phyloP scores from a whole-genome alignment of 2,329 filamentous ascomycete genomes.

The Ophioceras dolichostomum region DNA sequence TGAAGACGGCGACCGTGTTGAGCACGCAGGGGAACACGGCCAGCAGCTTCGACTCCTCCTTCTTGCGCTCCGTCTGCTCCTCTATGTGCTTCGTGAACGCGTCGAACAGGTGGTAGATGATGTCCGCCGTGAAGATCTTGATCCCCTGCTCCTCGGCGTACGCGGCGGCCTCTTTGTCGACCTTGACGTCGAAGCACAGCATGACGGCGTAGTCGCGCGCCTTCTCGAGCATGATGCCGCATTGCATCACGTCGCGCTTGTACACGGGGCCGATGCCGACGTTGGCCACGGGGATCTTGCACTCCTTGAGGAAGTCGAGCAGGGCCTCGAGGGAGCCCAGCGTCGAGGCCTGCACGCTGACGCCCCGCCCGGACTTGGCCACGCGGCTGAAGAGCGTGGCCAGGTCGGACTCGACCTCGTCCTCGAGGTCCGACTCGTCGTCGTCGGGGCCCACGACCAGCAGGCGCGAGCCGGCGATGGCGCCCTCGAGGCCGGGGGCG shows the following conservation, averaged over 20 bases:
- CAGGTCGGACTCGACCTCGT: conserved; percentile 92
- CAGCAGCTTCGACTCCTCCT: conserved; percentile 89
- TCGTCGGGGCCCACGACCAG: conserved; percentile 91
- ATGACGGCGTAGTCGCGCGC: conserved; percentile 93
- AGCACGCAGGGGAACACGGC: conserved; percentile 97
- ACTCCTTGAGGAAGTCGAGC: conserved; percentile 88
- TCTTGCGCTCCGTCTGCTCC: conserved; percentile 75
- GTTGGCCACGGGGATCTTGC: conserved; percentile 95
- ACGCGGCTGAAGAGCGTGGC: conserved; percentile 85
- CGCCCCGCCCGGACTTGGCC: conserved; percentile 83
- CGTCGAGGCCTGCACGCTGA: conserved; percentile 93
- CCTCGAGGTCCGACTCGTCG: conserved; percentile 91
- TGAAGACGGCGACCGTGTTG: conserved; percentile 84
- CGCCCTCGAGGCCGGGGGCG: conserved; percentile 86
- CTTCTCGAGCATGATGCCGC: conserved; percentile 94
- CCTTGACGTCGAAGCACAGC: conserved; percentile 99
- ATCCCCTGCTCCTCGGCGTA: conserved; percentile 92
- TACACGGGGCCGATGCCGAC: conserved; percentile 96
- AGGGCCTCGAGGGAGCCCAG: conserved; percentile 93
- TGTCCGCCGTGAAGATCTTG: conserved; percentile 97
- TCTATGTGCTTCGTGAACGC: conserved; percentile 93
- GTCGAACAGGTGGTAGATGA: conserved; percentile 98
- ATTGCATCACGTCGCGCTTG: conserved; percentile 94
- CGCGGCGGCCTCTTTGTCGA: conserved; percentile 86
- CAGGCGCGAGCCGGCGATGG: conserved; percentile 90